Percentiles rank a stretch among this genome's conserved stretches.
Conservation (phyloP, 148 eudicot species). For the Cornus florida region DNA sequence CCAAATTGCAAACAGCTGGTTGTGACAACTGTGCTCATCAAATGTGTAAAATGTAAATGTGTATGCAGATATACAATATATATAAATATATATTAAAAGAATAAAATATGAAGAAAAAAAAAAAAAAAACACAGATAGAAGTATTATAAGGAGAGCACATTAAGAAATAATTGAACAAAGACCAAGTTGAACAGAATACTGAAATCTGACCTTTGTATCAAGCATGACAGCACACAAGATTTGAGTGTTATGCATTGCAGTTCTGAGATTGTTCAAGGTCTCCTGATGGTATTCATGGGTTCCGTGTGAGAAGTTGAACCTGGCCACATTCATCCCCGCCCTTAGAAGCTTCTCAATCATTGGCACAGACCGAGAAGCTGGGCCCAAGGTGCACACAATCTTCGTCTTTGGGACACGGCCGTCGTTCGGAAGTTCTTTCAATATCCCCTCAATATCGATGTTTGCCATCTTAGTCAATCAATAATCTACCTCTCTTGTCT, state of each 20-base stretch:
- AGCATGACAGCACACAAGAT: slow-evolving; percentile 72
- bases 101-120: too few species aligned
- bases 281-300: slow-evolving; percentile 66
- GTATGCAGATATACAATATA: too few species aligned
- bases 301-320: slow-evolving; percentile 70
- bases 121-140: too few species aligned
- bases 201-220: slow-evolving; percentile 55
- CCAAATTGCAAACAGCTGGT: too few species aligned
- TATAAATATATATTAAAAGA: too few species aligned
- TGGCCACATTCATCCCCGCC: slow-evolving; percentile 72
- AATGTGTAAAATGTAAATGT: too few species aligned
- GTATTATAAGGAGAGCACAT: too few species aligned
- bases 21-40: too few species aligned
- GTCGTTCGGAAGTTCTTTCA: slow-evolving; percentile 56
- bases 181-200: background rate
- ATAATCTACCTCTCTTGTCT: too few species aligned
- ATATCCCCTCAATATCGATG: slow-evolving; percentile 68
- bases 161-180: too few species aligned
- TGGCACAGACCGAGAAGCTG: slow-evolving; percentile 53
- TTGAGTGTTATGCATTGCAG: slow-evolving; percentile 66
- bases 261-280: slow-evolving; percentile 58
- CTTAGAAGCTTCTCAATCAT: slow-evolving; percentile 66
- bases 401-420: slow-evolving; percentile 66
- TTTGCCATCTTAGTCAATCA: slow-evolving; percentile 45
- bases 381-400: slow-evolving; percentile 70